Base-by-base conservation (phyloP, 2,329 filamentous ascomycete genomes). In the Cladophialophora carrionii region DNA sequence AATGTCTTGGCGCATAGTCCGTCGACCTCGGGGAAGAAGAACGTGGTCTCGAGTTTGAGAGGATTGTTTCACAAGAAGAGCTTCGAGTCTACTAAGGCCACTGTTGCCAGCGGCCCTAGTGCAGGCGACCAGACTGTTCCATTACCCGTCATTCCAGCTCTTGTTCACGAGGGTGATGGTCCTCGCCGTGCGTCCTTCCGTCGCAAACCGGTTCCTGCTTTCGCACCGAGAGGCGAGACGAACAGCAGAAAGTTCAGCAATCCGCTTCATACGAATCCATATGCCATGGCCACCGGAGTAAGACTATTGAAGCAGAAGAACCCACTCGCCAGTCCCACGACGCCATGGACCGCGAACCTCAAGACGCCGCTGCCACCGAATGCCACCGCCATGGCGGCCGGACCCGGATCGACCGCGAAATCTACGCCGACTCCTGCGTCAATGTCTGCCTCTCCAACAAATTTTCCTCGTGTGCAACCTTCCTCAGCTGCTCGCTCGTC, bases 41-140 rank as follows among this genome's bases (percentile, higher is more conserved):
- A 69, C n/a, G 65, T 71, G 24, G 67, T 71, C 6, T 72, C 68
- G n/a, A 72, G 70, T 56, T 58, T 73, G 29, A 65, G 66, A 24
- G 71, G 69, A 14, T 61, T 73, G 4, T 73, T 74, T 57, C 69
- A 73, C 58, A 74, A 73, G 63, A 68, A 65, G 7, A 68, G 69
- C 3, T 51, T 62, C 24, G 69, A 73, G 4, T 65, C 64, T 31
- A 60, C 17, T 12, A 60, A 60, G 14, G 57, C 48, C 32, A 20
- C n/a, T 9, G 31, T 26, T 7, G 14, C 22, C 8, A n/a, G 17
- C 22, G n/a, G 10, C 10, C 20, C n/a, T 29, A 22, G 7, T 26
- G 24, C 22, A 12, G 5, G 7, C 9, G 48, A 20, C 2, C 48
- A 60, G 12, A 7, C 37, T 49, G 32, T 26, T 29, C 29, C 57